Evolutionary conservation across 225 moss, liverwort and hornwort species (phyloP), one percentile per base, ranked within the genome.

Genomic region (Rhytidiadelphus loreus): DNA sequence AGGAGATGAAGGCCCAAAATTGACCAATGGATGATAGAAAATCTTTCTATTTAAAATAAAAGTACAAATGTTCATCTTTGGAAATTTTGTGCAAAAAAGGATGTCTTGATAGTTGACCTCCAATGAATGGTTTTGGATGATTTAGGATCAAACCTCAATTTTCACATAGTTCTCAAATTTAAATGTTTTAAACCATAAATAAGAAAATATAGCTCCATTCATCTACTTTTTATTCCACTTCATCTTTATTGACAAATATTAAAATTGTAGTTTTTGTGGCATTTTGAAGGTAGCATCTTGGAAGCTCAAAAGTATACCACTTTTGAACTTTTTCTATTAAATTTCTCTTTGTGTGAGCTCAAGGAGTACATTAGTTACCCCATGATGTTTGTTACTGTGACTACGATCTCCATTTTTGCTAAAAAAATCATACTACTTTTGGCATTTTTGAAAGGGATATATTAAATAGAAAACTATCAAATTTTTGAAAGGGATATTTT

Each of bases 1-100:
- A 46, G 0, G 0, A 30, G 0, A 1, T 4, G 0, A 11, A 30
- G 3, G 19, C 4, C 29, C 0, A 46, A 73, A 73, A 17, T 1
- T 11, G 11, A 12, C 0, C 1, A 0, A 19, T 30, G 9, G 7
- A 48, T 30, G 6, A 30, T 32, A 74, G 12, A 4, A 1, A 48
- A 73, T 48, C 2, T 1, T 48, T 48, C 12, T 74, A 30, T 30
- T 19, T 32, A 30, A 46, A 46, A 74, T 1, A 19, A 2, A 73
- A 48, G 0, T 30, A 7, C 0, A 48, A 1, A 70, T 70, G 26
- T 71, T 71, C 26, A 43, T 26, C 2, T 0, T n/a, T 9, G 1
- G 3, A 71, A 43, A 43, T 41, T 43, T 74, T 74, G 19, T 30
- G 4, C 0, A 2, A 16, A 18, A 74, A 48, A 1, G 2, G 4